Base-by-base conservation (phyloP, 495 filamentous ascomycete species). In the Paragyromitra xinjiangensis region DNA sequence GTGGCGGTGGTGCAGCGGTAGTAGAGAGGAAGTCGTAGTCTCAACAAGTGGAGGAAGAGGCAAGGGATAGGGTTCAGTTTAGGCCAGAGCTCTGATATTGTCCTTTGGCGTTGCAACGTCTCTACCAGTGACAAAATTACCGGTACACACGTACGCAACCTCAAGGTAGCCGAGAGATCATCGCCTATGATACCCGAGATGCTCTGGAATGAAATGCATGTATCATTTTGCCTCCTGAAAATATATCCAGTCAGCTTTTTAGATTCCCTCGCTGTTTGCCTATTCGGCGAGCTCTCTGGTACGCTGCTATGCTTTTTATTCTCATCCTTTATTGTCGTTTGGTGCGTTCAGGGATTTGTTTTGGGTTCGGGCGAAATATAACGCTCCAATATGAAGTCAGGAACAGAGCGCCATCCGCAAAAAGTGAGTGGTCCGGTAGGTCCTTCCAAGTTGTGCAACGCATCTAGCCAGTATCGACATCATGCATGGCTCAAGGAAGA, bases 61-160 rank as follows among this genome's bases (percentile, higher is more conserved):
- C 63, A 76, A 58, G 73, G 74, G 74, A 73, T 77, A 77, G 74
- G 69, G 74, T 73, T 77, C 66, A 67, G 69, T 77, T 73, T 61
- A 67, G 69, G 69, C 61, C 50, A 73, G 73, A 72, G 68, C 73
- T 72, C 39, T 76, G 50, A 71, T 76, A 76, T 76, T n/a, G 29
- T 34, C 29, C 29, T 34, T 34, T 34, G 14, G 48, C 65, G 65
- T 39, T 65, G 34, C 62, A 73, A 26, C 42, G 64, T 42, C 22
- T 50, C 24, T 56, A 39, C 16, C 58, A 56, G 56, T 65, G 48
- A 40, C 40, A 69, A 53, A 68, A 67, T 39, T 29, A 53, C 71
- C 39, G 48, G 55, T 64, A 73, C 70, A 73, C 71, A 73, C 71
- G 62, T 68, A 68, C 71, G 29, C 69, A 71, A 40, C 63, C 34